Percentiles rank a stretch among this genome's conserved stretches.
phyloP scores from a whole-genome alignment of 805 yeast species.

The Wickerhamomyces queroliae region DNA sequence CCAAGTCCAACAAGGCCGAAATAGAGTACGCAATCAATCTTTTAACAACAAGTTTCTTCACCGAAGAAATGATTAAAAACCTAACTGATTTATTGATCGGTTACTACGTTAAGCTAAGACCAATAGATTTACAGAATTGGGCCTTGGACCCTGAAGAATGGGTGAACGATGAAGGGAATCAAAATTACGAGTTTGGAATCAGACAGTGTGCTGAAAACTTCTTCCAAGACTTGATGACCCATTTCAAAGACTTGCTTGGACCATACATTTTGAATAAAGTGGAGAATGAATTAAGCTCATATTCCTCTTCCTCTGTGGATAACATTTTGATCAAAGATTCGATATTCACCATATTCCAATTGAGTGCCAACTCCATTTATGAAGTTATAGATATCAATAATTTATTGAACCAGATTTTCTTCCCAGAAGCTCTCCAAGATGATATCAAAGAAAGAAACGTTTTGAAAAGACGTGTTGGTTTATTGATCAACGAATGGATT shows the following conservation, averaged over 20 bases:
- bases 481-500: conserved; percentile 79
- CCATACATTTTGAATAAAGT: conserved; percentile 58
- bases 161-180: conserved; percentile 72
- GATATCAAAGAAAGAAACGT: conserved; percentile 49
- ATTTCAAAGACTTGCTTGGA: conserved; percentile 50
- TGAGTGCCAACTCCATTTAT: conserved; percentile 61
- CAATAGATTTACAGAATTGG: conserved; percentile 81
- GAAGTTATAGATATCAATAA: conserved; percentile 65
- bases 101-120: conserved; percentile 70
- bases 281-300: conserved; percentile 29
- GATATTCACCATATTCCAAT: conserved; percentile 75
- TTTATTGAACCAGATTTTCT: conserved; percentile 49
- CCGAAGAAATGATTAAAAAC: conserved; percentile 46
- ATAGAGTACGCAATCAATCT: conserved; percentile 49
- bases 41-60: conserved; percentile 50
- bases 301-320: conserved; percentile 27
- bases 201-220: conserved; percentile 85
- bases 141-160: conserved; percentile 86
- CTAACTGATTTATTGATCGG: conserved; percentile 63
- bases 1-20: conserved; percentile 60
- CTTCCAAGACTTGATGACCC: conserved; percentile 65
- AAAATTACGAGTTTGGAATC: conserved; percentile 78
- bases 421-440: conserved; percentile 52
- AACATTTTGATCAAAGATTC: conserved; percentile 73
- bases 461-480: conserved; percentile 69